A percentile compares a stretch with the other conserved stretches of the same genome.
Conservation (phyloP, 192 early-diverging fungal genomes). For the Coemansia sp. region DNA sequence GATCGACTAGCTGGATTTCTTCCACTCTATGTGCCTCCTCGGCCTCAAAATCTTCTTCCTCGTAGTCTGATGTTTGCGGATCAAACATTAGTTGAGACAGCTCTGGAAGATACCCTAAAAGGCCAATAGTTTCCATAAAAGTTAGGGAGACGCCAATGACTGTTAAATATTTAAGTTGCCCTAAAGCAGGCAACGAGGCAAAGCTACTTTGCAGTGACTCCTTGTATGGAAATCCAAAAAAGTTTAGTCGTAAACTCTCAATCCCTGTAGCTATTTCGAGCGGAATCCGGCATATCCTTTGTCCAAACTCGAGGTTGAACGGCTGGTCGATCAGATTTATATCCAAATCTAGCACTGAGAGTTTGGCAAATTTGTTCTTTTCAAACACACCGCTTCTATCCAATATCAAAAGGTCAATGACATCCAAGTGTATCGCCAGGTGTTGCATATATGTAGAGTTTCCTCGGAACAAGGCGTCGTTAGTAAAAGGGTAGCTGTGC, state of each 20-base stretch:
- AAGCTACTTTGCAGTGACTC: constrained; percentile 6
- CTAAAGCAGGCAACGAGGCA: neutral
- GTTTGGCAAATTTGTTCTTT: neutral
- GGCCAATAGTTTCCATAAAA: neutral
- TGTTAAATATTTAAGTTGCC: neutral
- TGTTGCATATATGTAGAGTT: constrained; percentile 10
- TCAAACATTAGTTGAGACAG: constrained; percentile 13
- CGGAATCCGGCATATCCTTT: constrained; percentile 1
- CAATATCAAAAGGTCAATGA: neutral
- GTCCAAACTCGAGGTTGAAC: neutral
- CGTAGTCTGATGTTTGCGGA: constrained; percentile 9
- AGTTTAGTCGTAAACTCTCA: constrained; percentile 1
- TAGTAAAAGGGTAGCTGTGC: constrained; percentile 21
- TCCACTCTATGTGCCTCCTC: neutral
- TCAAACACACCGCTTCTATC: neutral
- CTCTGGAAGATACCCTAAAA: constrained; percentile 1
- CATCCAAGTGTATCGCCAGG: constrained; percentile 8
- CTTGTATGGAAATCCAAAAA: constrained; percentile 15
- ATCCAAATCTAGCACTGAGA: constrained; percentile 1
- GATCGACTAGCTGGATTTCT: neutral
- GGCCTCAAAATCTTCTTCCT: neutral
- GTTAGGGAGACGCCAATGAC: neutral
- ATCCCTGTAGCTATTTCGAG: constrained; percentile 7
- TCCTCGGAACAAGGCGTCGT: constrained; percentile 17
- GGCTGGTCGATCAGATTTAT: constrained; percentile 16